Conservation (phyloP, 2,329 filamentous ascomycete genomes). For the Fusarium sp. region DNA sequence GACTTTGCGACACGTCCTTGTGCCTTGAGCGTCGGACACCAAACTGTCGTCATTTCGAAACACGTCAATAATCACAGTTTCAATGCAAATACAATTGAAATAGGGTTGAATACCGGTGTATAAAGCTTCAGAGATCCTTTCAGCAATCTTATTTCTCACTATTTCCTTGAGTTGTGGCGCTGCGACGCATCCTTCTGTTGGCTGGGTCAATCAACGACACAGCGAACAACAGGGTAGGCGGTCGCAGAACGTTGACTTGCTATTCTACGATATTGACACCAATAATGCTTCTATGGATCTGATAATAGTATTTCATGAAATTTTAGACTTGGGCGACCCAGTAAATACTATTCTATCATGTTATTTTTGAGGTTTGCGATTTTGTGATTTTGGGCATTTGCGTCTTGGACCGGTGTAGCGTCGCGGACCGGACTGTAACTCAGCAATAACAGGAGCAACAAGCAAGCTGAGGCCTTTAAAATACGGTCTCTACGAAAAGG, state of each 20-base stretch:
- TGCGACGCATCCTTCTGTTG: background rate
- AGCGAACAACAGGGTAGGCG: background rate
- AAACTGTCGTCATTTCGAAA: fast-evolving
- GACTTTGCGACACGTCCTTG: background rate
- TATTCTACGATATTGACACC: background rate
- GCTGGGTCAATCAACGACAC: fast-evolving
- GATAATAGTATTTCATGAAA: fast-evolving
- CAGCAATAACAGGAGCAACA: background rate
- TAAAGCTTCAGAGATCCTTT: fast-evolving
- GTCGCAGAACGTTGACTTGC: background rate
- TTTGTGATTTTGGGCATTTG: background rate
- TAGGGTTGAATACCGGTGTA: fast-evolving
- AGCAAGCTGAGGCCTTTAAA: fast-evolving
- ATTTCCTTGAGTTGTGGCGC: background rate
- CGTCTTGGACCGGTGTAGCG: no score
- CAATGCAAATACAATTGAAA: background rate
- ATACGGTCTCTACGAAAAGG: fast-evolving
- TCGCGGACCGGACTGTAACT: background rate
- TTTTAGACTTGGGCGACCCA: fast-evolving
- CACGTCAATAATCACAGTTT: background rate
- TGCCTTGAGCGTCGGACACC: no score
- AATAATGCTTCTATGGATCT: background rate
- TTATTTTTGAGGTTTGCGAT: background rate
- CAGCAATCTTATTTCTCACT: fast-evolving
- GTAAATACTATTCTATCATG: fast-evolving